Evolutionary conservation across 2,329 filamentous ascomycete species (phyloP).

Genomic region (Talaromyces sp.): DNA sequence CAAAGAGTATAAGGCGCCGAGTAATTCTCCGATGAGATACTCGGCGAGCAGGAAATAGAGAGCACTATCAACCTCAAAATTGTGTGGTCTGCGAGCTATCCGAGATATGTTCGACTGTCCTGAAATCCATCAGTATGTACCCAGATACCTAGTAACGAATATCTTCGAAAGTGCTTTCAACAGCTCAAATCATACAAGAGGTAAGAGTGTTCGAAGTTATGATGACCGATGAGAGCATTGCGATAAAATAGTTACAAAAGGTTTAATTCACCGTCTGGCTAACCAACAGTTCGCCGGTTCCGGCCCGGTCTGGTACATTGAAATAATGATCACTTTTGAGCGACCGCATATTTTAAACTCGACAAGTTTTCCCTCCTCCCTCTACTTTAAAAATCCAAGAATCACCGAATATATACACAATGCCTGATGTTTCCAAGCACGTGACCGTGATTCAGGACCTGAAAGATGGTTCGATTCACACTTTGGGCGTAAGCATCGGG

Average conservation of each 20-base stretch:
- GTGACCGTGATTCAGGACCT: constrained; percentile 3
- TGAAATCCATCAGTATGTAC: too few relatives aligned
- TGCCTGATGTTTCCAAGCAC: constrained; percentile 16
- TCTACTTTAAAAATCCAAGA: too few relatives aligned
- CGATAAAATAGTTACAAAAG: not conserved
- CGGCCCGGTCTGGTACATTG: not conserved
- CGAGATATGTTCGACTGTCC: too few relatives aligned
- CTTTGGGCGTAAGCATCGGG: constrained; percentile 14
- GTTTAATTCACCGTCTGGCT: not conserved
- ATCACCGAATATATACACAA: not conserved
- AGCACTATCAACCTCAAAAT: too few relatives aligned
- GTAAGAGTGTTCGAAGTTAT: not conserved
- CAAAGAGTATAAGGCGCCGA: too few relatives aligned
- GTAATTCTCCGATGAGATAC: too few relatives aligned
- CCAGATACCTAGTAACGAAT: too few relatives aligned
- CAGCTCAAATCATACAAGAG: not conserved
- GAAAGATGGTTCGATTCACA: constrained; percentile 8
- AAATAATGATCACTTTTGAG: not conserved
- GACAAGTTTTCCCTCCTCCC: not conserved
- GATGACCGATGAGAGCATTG: not conserved
- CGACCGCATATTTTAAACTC: not conserved
- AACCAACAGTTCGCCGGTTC: not conserved
- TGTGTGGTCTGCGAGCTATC: too few relatives aligned
- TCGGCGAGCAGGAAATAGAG: too few relatives aligned
- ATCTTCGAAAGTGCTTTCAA: not conserved